Base-by-base conservation (phyloP, 352 stramenopile species). In the Phytophthora uliginosa region DNA sequence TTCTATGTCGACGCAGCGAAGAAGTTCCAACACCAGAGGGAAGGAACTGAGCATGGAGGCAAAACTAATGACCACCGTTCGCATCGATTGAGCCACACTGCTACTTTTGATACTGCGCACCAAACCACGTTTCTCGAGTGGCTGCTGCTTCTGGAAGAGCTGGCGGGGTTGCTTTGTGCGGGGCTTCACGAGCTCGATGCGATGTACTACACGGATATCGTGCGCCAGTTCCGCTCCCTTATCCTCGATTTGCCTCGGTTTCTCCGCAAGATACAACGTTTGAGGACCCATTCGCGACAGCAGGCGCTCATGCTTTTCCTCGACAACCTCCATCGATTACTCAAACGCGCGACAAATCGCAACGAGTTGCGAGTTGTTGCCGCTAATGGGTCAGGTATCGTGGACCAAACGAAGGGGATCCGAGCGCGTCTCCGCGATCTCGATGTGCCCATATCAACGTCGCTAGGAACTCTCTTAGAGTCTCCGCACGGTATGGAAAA, bases 351-450 rank as follows among this genome's bases (percentile, higher is more conserved):
- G 3, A 71, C 71, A 17, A 89, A 77, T 59, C 82, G 76, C 38
- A 82, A 88, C 33, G 82, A 89, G 42, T 59, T 89, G 34, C 69
- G 77, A 36, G 82, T 81, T 0, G 78, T 88, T 28, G 73, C 79
- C 18, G 69, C 77, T 12, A 82, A 74, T 51, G 80, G 75, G 15
- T 73, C 71, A 7, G 69, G 74, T 7, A 76, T 87, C 18, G 70
- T 76, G 4, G 61, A 82, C 2, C 71, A 87, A 51, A 79, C 77
- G 0, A 81, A 83, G 42, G 7, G 24, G 8, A 38, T 82, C n/a
- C 66, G 74, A 45, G 65, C 72, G 8, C 64, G 67, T 13, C 76
- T 81, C 22, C 61, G 64, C 0, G 50, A 71, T 26, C 56, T 80
- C 38, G 81, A 87, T 36, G 64, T 68, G 4, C 57, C 80, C 2